These are phyloP conservation scores for Panicum virgatum DNA, from an alignment of 202 grass and related monocot species.

Conservation along the genomic window DNA sequence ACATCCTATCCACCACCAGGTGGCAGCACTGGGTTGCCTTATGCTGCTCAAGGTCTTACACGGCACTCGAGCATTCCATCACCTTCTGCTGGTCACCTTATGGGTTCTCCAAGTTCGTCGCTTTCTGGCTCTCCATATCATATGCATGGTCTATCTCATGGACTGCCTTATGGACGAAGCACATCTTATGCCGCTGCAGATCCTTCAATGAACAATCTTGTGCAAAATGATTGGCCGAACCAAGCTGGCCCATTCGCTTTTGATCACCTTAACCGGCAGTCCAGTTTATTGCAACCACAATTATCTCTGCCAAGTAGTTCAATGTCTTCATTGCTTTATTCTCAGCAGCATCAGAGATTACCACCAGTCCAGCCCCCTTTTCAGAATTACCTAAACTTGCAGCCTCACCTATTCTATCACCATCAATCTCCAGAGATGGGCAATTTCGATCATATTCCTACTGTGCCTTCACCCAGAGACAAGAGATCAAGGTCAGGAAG, in stretches of 20 bases:
- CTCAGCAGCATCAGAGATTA: conserved; percentile 68
- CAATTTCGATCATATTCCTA: conserved; percentile 52
- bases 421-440: conserved; percentile 44
- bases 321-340: conserved; percentile 54
- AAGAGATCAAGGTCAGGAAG: conserved; percentile 67
- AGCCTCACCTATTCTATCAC: conserved; percentile 49
- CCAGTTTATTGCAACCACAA: conserved; percentile 52
- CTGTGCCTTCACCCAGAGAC: conserved; percentile 55
- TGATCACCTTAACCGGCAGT: conserved; percentile 46
- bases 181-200: conserved; percentile 47
- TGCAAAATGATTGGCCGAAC: conserved; percentile 56
- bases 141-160: conserved; percentile 43
- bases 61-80: conserved; percentile 83
- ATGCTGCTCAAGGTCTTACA: conserved; percentile 55
- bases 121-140: conserved; percentile 60
- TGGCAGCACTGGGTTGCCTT: conserved; percentile 32
- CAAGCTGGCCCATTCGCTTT: conserved; percentile 39
- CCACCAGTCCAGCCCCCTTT: conserved; percentile 42
- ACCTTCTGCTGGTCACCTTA: conserved; percentile 51
- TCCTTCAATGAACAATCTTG: conserved; percentile 24
- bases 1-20: conserved; percentile 59
- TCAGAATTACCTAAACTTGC: conserved; percentile 60
- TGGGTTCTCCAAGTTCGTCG: conserved; percentile 55
- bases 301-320: conserved; percentile 51
- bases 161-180: conserved; percentile 47